phyloP scores from a whole-genome alignment of 352 stramenopile genomes.

The Saprolegnia diclina region DNA sequence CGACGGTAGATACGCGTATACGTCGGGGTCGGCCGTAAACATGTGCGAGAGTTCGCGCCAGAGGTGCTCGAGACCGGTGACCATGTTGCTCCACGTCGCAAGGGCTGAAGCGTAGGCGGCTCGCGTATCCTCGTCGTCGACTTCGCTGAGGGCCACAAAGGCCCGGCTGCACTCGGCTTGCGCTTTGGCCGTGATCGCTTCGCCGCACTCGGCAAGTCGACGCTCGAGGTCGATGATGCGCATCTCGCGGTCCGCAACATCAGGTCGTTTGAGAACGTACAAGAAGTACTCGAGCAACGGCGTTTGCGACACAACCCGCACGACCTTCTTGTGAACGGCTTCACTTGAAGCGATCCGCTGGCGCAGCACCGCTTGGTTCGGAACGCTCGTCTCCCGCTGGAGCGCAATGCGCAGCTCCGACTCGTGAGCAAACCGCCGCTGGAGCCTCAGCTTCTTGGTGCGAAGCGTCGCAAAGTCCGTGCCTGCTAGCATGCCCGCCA shows the following conservation, averaged over 20 bases:
- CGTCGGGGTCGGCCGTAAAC: neutral
- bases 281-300: neutral
- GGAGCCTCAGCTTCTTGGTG: neutral
- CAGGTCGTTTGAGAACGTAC: neutral
- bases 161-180: neutral
- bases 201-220: neutral
- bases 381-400: neutral
- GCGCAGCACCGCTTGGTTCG: neutral
- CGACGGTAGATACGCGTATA: neutral
- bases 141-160: neutral
- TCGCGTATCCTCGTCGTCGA: neutral
- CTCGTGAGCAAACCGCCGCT: neutral
- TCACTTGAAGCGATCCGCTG: neutral
- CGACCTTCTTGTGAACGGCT: neutral
- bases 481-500: too few species aligned
- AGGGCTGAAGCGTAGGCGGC: neutral
- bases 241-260: neutral
- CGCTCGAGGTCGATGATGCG: conserved; percentile 3
- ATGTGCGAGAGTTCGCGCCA: conserved; percentile 2
- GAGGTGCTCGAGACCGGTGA: neutral
- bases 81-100: neutral
- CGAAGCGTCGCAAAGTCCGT: neutral
- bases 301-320: neutral
- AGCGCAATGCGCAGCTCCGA: neutral
- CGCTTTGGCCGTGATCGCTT: neutral